phyloP scores from a whole-genome alignment of 1,284 basidiomycete genomes.

The Moesziomyces globuligerus region DNA sequence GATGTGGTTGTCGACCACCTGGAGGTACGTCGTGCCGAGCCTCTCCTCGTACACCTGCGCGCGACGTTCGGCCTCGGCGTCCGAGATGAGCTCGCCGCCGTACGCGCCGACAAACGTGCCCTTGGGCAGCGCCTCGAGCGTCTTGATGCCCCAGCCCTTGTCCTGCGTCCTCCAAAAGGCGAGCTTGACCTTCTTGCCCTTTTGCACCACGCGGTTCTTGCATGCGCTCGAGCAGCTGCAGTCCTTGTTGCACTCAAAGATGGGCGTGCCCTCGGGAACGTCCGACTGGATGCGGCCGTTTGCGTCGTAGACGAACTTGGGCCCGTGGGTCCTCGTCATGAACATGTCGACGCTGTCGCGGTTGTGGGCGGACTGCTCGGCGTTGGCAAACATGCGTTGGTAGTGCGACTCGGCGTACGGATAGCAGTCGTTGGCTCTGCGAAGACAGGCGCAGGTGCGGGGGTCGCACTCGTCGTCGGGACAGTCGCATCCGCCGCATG shows the following conservation, averaged over 20 bases:
- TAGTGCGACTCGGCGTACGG: constrained; percentile 11
- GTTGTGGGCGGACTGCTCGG: not conserved
- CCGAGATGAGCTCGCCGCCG: constrained; percentile 81
- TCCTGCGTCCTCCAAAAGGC: constrained; percentile 75
- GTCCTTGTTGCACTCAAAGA: constrained; percentile 85
- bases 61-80: constrained; percentile 75
- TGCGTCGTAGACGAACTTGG: constrained; percentile 38
- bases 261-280: constrained; percentile 69
- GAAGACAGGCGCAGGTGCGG: constrained; percentile 43
- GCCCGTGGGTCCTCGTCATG: not conserved
- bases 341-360: not conserved
- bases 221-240: constrained; percentile 83
- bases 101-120: constrained; percentile 85
- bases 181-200: constrained; percentile 73
- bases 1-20: constrained; percentile 81
- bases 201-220: constrained; percentile 83
- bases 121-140: constrained; percentile 60
- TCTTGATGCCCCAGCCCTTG: constrained; percentile 74
- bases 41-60: constrained; percentile 76
- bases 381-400: constrained; percentile 10
- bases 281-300: constrained; percentile 19
- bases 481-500: constrained; percentile 40
- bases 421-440: constrained; percentile 25
- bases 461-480: constrained; percentile 51
- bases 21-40: constrained; percentile 83